These are phyloP conservation scores for Nothophoma quercina DNA, from an alignment of 2,329 filamentous ascomycete species.

Conservation along the genomic window DNA sequence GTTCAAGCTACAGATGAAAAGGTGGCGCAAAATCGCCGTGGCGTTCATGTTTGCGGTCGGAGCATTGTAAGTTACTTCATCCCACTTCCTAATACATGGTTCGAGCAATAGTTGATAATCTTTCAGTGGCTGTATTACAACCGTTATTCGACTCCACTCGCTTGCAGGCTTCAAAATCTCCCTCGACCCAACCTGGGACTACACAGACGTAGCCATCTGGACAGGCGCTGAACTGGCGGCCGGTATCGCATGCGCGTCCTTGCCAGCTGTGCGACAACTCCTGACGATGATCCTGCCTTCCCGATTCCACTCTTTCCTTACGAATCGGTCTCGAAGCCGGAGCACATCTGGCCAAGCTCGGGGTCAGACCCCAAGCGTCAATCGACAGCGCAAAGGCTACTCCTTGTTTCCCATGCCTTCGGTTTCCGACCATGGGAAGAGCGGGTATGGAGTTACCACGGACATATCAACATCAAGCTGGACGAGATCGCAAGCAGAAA, in stretches of 20 bases:
- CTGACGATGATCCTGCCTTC: constrained; percentile 18
- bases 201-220: constrained; percentile 33
- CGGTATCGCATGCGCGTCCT: constrained; percentile 32
- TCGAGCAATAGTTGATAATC: not conserved
- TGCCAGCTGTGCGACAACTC: constrained; percentile 35
- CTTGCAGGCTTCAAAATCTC: constrained; percentile 33
- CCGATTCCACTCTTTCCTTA: not conserved
- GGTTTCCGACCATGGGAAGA: not conserved
- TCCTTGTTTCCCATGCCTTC: not conserved
- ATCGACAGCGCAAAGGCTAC: not conserved
- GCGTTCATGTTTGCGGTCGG: constrained; percentile 35
- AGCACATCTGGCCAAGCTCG: not conserved
- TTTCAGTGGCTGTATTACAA: constrained; percentile 26
- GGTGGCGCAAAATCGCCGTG: constrained; percentile 26
- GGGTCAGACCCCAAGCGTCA: not conserved
- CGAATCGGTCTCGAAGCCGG: constrained; percentile 9
- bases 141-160: constrained; percentile 32
- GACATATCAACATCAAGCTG: constrained; percentile 1
- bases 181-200: constrained; percentile 40
- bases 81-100: too few species aligned
- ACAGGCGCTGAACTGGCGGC: constrained; percentile 36
- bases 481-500: not conserved
- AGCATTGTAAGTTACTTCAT: constrained; percentile 12
- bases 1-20: constrained; percentile 26
- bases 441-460: not conserved